Percentiles rank a stretch among this genome's conserved stretches.
phyloP scores from a whole-genome alignment of 2,329 filamentous ascomycete genomes.

The Plenodomus lindquistii region DNA sequence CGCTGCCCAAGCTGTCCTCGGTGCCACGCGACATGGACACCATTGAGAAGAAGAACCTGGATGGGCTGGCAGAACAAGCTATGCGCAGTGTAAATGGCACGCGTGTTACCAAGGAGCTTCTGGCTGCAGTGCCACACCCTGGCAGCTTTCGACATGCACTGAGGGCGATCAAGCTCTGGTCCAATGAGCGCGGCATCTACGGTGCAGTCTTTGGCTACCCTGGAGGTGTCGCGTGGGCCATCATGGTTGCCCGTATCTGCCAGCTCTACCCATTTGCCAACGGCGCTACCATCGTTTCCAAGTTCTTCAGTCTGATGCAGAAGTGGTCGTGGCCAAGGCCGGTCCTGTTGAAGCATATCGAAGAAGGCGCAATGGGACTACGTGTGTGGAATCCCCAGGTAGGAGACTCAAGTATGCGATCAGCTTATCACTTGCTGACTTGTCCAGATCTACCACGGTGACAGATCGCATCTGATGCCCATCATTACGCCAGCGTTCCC shows the following conservation, averaged over 20 bases:
- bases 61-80: conserved; percentile 84
- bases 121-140: conserved; percentile 84
- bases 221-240: conserved; percentile 96
- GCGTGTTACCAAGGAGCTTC: conserved; percentile 89
- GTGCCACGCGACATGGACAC: conserved; percentile 67
- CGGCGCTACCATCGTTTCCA: conserved; percentile 83
- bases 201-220: conserved; percentile 96
- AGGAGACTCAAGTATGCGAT: conserved; percentile 24
- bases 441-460: conserved; percentile 72
- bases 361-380: conserved; percentile 77
- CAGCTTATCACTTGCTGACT: conserved; percentile 16
- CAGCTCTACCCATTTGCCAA: conserved; percentile 94
- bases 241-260: conserved; percentile 93
- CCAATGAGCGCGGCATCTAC: conserved; percentile 88
- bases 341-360: conserved; percentile 86
- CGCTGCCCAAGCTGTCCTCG: conserved; percentile 45
- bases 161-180: conserved; percentile 95
- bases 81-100: conserved; percentile 92
- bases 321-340: conserved; percentile 94
- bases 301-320: conserved; percentile 91
- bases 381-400: conserved; percentile 95
- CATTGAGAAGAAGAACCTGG: conserved; percentile 80
- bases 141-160: conserved; percentile 88
- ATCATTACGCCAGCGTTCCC: conserved; percentile 98
- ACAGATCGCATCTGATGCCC: conserved; percentile 90